These are phyloP conservation scores for Exophiala oligosperma DNA, from an alignment of 2,329 filamentous ascomycete genomes.

Conservation along the genomic window DNA sequence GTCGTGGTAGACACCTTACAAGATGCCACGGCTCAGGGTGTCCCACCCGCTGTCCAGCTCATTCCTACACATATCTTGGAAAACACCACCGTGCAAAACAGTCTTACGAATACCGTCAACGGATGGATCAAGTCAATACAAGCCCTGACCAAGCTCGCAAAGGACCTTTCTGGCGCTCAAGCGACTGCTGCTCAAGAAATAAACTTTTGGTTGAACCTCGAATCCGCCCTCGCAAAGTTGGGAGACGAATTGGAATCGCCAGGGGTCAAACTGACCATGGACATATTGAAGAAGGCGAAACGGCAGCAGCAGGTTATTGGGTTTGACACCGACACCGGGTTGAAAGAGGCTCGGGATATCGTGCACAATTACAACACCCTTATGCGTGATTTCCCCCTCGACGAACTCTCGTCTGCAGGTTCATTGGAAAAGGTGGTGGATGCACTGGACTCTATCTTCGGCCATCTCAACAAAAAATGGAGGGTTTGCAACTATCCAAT, in stretches of 20 bases:
- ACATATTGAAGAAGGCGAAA: conserved; percentile 95
- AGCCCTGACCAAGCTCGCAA: conserved; percentile 88
- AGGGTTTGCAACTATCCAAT: conserved; percentile 96
- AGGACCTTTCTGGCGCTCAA: conserved; percentile 60
- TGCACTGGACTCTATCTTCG: conserved; percentile 84
- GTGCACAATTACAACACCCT: conserved; percentile 99
- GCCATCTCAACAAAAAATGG: conserved; percentile 95
- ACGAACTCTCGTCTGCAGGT: conserved; percentile 90
- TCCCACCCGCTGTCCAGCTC: conserved; percentile 73
- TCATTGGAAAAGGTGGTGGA: conserved; percentile 86
- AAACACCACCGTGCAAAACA: conserved; percentile 91
- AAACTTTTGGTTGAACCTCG: conserved; percentile 99
- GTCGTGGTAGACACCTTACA: conserved; percentile 84
- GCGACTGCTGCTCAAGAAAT: conserved; percentile 93
- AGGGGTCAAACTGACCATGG: conserved; percentile 85
- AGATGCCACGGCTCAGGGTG: conserved; percentile 66
- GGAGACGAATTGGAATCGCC: conserved; percentile 85
- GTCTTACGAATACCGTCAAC: conserved; percentile 89
- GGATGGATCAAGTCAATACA: conserved; percentile 99
- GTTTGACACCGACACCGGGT: conserved; percentile 90
- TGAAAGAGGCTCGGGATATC: conserved; percentile 93
- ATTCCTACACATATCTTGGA: conserved; percentile 75
- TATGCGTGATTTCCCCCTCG: conserved; percentile 96
- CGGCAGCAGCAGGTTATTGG: conserved; percentile 97
- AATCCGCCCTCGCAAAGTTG: conserved; percentile 86